These are phyloP conservation scores for Hydnomerulius pinastri DNA, from an alignment of 768 basidiomycete species.

Conservation along the genomic window DNA sequence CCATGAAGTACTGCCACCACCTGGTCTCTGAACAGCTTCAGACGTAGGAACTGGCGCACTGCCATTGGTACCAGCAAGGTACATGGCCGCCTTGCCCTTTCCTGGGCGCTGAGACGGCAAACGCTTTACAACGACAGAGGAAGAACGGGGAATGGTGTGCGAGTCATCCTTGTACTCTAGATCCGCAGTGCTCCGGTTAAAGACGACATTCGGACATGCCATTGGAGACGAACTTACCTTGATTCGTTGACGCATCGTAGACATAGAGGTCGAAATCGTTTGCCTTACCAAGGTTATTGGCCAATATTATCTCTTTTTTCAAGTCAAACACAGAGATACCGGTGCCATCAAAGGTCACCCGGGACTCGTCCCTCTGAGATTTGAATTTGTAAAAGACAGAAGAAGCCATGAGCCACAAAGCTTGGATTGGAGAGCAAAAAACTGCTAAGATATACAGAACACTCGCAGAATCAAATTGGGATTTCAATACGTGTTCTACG, in stretches of 20 bases:
- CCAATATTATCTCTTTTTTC: conserved; percentile 97
- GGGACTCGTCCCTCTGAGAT: conserved; percentile 90
- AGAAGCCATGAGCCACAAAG: conserved; percentile 63
- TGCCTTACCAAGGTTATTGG: conserved; percentile 94
- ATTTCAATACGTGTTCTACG: conserved; percentile 25
- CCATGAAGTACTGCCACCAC: conserved; percentile 47
- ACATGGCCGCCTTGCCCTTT: conserved; percentile 80
- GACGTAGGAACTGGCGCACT: conserved; percentile 46
- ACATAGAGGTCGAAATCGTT: conserved; percentile 95
- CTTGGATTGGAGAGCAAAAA: conserved; percentile 14
- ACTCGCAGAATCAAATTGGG: conserved; percentile 13
- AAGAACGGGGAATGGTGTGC: conserved; percentile 89
- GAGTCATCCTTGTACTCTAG: conserved; percentile 92
- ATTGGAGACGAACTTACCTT: conserved; percentile 60
- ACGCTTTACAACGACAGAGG: conserved; percentile 91
- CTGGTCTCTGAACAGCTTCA: conserved; percentile 44
- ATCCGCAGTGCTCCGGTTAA: background rate
- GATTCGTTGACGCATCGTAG: conserved; percentile 80
- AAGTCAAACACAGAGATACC: conserved; percentile 99
- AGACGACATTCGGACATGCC: background rate
- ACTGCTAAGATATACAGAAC: conserved; percentile 18
- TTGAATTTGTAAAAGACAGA: conserved; percentile 99
- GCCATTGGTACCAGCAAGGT: conserved; percentile 54
- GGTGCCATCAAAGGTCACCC: conserved; percentile 97
- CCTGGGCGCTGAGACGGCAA: conserved; percentile 81